phyloP scores from a whole-genome alignment of 345 rosid genomes.

The Rhizophora mangle region DNA sequence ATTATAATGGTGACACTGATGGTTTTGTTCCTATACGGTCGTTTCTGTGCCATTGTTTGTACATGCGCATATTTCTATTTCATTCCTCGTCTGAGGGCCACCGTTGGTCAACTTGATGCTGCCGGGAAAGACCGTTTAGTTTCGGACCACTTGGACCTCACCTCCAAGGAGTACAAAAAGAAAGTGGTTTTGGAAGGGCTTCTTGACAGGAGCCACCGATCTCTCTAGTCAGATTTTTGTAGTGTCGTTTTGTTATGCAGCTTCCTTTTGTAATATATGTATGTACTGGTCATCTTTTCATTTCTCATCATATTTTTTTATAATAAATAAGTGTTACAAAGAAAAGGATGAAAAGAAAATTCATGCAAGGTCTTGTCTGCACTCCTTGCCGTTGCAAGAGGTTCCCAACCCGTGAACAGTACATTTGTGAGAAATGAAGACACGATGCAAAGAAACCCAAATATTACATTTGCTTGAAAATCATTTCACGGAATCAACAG shows the following conservation, averaged over 20 bases:
- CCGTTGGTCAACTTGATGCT: not conserved
- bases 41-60: slow-evolving; percentile 29
- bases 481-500: too few relatives aligned
- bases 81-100: not conserved
- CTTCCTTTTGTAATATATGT: too few relatives aligned
- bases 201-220: slow-evolving; percentile 51
- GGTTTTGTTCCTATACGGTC: slow-evolving; percentile 21
- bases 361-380: slow-evolving; percentile 21
- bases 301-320: too few relatives aligned
- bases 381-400: slow-evolving; percentile 22
- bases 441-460: too few relatives aligned
- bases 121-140: not conserved
- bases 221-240: not conserved
- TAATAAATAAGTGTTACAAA: too few relatives aligned
- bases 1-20: slow-evolving; percentile 34
- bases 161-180: slow-evolving; percentile 50
- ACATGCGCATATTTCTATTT: slow-evolving; percentile 30
- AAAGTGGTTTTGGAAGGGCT: slow-evolving; percentile 72
- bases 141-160: slow-evolving; percentile 27
- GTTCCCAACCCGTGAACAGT: not conserved
- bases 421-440: too few relatives aligned
- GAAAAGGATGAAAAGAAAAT: not conserved
- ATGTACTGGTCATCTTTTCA: too few relatives aligned
- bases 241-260: not conserved
- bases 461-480: too few relatives aligned